A percentile compares a stretch with the other conserved stretches of the same genome.
Evolutionary conservation across 2,329 filamentous ascomycete species (phyloP).

Genomic region (Rasamsonia emersonii): DNA sequence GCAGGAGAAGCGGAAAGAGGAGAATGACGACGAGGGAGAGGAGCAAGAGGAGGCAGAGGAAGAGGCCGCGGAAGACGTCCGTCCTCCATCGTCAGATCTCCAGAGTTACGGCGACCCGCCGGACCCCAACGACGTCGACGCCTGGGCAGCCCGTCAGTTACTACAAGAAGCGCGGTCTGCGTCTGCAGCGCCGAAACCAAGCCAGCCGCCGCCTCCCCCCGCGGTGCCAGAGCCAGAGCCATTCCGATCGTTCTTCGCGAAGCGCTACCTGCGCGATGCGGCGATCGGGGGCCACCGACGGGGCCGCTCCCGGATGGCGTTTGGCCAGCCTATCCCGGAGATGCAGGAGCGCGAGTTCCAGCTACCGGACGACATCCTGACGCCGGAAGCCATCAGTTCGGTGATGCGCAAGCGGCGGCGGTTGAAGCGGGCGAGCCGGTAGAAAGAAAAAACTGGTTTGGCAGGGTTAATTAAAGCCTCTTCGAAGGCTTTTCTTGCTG

Average conservation of each 20-base stretch:
- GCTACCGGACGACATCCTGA: constrained; percentile 55
- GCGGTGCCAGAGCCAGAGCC: constrained; percentile 39
- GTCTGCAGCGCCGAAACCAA: constrained; percentile 29
- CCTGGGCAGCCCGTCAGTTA: constrained; percentile 63
- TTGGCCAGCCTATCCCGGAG: constrained; percentile 74
- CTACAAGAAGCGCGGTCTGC: constrained; percentile 60
- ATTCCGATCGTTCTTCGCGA: constrained; percentile 80
- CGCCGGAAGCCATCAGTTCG: constrained; percentile 32
- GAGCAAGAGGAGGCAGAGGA: constrained; percentile 12
- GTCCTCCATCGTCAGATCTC: constrained; percentile 11
- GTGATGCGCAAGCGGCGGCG: constrained; percentile 31
- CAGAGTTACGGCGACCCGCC: constrained; percentile 45
- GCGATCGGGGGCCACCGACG: constrained; percentile 67
- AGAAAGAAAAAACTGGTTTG: too few relatives aligned
- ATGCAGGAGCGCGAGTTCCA: constrained; percentile 62
- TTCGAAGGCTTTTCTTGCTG: too few relatives aligned
- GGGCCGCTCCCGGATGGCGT: constrained; percentile 64
- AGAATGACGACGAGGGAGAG: constrained; percentile 30
- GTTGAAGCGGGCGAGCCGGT: constrained; percentile 24
- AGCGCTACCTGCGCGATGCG: constrained; percentile 68
- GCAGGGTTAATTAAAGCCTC: too few relatives aligned
- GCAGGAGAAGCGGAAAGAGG: constrained; percentile 34
- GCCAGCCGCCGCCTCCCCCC: constrained; percentile 13
- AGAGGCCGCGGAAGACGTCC: constrained; percentile 13
- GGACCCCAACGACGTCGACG: constrained; percentile 62